Evolutionary conservation across 768 basidiomycete genomes (phyloP).

Genomic region (Sarcodon sp.): DNA sequence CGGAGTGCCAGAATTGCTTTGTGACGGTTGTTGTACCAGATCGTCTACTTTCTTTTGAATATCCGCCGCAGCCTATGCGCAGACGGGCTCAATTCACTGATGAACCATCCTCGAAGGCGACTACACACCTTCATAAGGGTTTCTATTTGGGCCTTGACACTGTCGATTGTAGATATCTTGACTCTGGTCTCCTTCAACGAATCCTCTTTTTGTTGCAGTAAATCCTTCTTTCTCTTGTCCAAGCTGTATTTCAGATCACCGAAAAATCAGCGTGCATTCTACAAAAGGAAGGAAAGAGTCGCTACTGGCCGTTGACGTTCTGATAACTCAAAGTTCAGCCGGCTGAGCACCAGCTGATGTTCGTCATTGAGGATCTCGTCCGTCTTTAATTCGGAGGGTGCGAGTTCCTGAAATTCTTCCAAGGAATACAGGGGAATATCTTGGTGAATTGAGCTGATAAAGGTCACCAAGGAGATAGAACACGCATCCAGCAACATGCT

Average conservation of each 20-base stretch:
- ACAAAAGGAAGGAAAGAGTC: slow-evolving; percentile 3
- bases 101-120: not conserved
- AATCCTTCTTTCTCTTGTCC: slow-evolving; percentile 57
- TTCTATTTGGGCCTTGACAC: slow-evolving; percentile 69
- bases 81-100: not conserved
- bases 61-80: slow-evolving; percentile 48
- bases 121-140: slow-evolving; percentile 51
- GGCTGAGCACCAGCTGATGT: slow-evolving; percentile 81
- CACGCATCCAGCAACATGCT: not conserved
- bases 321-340: slow-evolving; percentile 75
- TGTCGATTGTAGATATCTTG: slow-evolving; percentile 64
- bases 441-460: slow-evolving; percentile 70
- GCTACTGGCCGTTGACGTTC: slow-evolving; percentile 70
- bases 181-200: slow-evolving; percentile 69
- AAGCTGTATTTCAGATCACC: slow-evolving; percentile 31
- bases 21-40: slow-evolving; percentile 35
- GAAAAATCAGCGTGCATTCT: slow-evolving; percentile 1
- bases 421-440: slow-evolving; percentile 66
- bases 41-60: slow-evolving; percentile 69
- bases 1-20: slow-evolving; percentile 14
- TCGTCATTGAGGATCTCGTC: slow-evolving; percentile 49
- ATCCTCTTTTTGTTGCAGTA: slow-evolving; percentile 60
- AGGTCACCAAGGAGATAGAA: not conserved
- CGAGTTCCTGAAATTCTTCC: slow-evolving; percentile 55
- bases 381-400: slow-evolving; percentile 54